Percentiles rank a stretch among this genome's conserved stretches.
These are phyloP conservation scores for Fusarium sp. DNA, from an alignment of 2,329 filamentous ascomycete genomes.

Conservation along the genomic window DNA sequence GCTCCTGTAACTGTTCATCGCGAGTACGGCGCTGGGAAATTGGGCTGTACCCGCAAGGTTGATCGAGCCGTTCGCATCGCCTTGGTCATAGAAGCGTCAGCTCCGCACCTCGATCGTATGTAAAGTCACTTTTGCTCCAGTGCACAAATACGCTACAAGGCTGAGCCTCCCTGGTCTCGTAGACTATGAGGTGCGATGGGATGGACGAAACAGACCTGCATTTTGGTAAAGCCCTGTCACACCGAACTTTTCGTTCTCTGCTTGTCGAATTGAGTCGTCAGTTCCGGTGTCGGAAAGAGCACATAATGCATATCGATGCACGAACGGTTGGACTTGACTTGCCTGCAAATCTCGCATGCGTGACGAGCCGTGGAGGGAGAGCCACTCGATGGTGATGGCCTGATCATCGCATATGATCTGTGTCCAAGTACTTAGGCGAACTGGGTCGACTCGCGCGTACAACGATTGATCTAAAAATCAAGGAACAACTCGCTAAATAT, in stretches of 20 bases:
- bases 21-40: neutral
- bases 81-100: neutral
- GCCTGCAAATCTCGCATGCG: neutral
- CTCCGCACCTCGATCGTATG: accelerated
- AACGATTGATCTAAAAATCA: too few relatives aligned
- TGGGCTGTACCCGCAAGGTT: neutral
- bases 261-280: neutral
- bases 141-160: neutral
- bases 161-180: too few relatives aligned
- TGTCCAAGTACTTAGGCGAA: neutral
- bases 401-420: neutral
- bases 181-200: too few relatives aligned
- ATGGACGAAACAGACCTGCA: neutral
- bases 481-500: too few relatives aligned
- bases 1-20: neutral
- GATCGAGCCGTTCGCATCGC: neutral
- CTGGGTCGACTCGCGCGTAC: too few relatives aligned
- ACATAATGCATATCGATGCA: neutral
- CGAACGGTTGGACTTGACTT: too few relatives aligned
- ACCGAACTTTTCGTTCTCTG: neutral
- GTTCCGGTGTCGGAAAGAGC: neutral
- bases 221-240: neutral
- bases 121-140: neutral
- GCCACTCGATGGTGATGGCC: neutral
- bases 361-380: neutral